Conservation (phyloP, 306 rosid genomes). For the Arachis hypogaea region DNA sequence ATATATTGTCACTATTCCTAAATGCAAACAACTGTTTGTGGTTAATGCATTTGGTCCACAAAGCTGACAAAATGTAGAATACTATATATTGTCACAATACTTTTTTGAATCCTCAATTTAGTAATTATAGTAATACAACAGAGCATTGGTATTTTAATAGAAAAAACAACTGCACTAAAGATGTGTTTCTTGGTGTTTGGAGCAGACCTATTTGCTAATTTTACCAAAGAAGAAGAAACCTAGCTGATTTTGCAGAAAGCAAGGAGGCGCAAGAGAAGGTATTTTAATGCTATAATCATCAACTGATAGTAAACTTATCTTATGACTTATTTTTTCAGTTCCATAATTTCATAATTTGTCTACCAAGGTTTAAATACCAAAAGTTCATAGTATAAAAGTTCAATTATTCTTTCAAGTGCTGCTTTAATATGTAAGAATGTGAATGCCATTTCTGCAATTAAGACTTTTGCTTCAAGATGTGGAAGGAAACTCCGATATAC, state of each 20-base stretch:
- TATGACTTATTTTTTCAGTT: conserved; percentile 17
- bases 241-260: conserved; percentile 77
- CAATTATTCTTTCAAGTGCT: neutral
- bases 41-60: conserved; percentile 42
- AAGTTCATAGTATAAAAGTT: neutral
- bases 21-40: neutral
- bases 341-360: neutral
- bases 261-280: conserved; percentile 85
- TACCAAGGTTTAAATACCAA: neutral
- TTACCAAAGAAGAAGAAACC: conserved; percentile 71
- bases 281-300: conserved; percentile 55
- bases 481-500: too few relatives aligned
- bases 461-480: too few relatives aligned
- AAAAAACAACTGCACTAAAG: conserved; percentile 38
- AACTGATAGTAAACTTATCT: conserved; percentile 56
- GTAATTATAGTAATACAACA: neutral
- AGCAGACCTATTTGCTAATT: conserved; percentile 46
- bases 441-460: too few relatives aligned
- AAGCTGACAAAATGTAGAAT: conserved; percentile 5
- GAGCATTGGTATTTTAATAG: neutral
- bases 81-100: too few relatives aligned
- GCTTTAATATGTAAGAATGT: neutral
- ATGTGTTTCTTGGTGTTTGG: conserved; percentile 27
- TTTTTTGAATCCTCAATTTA: too few relatives aligned
- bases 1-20: conserved; percentile 6